Percentiles rank a stretch among this genome's conserved stretches.
Evolutionary conservation across 2,329 filamentous ascomycete species (phyloP).

Genomic region (Hymenoscyphus repandus): DNA sequence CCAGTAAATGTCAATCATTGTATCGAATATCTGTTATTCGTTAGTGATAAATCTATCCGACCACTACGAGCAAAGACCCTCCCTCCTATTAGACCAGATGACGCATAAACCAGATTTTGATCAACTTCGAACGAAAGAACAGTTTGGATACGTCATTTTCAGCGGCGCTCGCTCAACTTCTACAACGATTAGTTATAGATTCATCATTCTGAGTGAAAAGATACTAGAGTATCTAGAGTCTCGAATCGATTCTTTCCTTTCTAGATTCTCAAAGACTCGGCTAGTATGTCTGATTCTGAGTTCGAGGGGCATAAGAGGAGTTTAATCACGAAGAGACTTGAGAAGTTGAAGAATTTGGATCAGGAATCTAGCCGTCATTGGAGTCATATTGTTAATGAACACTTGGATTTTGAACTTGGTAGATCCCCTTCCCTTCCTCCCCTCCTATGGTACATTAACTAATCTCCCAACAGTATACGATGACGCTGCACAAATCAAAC

Average conservation of each 20-base stretch:
- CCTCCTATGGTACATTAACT: slow-evolving; percentile 2
- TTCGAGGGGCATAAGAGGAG: slow-evolving; percentile 91
- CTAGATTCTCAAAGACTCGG: slow-evolving; percentile 54
- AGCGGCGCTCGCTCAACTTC: slow-evolving; percentile 66
- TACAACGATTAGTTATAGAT: slow-evolving; percentile 77
- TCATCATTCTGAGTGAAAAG: slow-evolving; percentile 91
- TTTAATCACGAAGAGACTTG: slow-evolving; percentile 77
- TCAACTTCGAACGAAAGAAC: slow-evolving; percentile 91
- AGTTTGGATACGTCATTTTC: slow-evolving; percentile 95
- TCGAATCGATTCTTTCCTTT: slow-evolving; percentile 81
- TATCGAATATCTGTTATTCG: slow-evolving; percentile 71
- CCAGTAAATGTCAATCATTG: slow-evolving; percentile 86
- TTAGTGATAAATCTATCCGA: slow-evolving; percentile 66
- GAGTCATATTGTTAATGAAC: slow-evolving; percentile 78
- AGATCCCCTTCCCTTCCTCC: too few relatives aligned
- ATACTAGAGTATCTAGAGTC: slow-evolving; percentile 77
- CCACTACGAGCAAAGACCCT: slow-evolving; percentile 68
- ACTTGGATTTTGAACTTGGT: slow-evolving; percentile 87
- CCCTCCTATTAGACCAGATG: slow-evolving; percentile 82
- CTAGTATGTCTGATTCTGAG: slow-evolving; percentile 72
- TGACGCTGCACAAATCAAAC: slow-evolving; percentile 70
- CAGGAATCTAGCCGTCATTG: slow-evolving; percentile 81
- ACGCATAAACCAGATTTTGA: slow-evolving; percentile 92
- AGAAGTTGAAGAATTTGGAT: slow-evolving; percentile 87
- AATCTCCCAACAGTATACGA: slow-evolving; percentile 32